Percentiles rank a stretch among this genome's conserved stretches.
phyloP scores from a whole-genome alignment of 2,329 filamentous ascomycete species.

The Aspergillus fructus region DNA sequence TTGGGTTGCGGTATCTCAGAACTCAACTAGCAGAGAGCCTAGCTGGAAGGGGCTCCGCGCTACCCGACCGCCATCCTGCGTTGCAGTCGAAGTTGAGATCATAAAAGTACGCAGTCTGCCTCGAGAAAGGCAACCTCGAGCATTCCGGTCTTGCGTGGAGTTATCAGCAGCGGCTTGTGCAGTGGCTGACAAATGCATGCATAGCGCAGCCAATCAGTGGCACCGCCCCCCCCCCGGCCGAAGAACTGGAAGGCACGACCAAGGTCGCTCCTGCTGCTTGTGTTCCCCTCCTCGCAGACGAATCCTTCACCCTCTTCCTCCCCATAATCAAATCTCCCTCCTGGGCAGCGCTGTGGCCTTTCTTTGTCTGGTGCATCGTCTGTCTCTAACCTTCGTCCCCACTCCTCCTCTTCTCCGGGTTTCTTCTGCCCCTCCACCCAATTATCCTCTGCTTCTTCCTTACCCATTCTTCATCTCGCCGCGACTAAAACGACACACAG shows the following conservation, averaged over 20 bases:
- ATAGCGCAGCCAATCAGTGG: slow-evolving; percentile 14
- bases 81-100: background rate
- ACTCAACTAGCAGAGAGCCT: slow-evolving; percentile 11
- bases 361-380: slow-evolving; percentile 15
- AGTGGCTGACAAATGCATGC: slow-evolving; percentile 9
- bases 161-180: background rate
- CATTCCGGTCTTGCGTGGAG: background rate
- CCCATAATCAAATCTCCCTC: slow-evolving; percentile 5
- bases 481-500: slow-evolving; percentile 12
- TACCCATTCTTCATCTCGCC: slow-evolving; percentile 5
- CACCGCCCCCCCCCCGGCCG: background rate
- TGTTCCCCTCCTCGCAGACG: background rate
- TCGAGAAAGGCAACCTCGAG: background rate
- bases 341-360: slow-evolving; percentile 3
- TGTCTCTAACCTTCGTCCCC: slow-evolving; percentile 10
- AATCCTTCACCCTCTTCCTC: slow-evolving; percentile 6
- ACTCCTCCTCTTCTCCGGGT: slow-evolving; percentile 6
- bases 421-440: slow-evolving; percentile 13
- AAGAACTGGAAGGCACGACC: too few relatives aligned
- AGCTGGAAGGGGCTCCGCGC: slow-evolving; percentile 13
- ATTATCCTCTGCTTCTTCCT: slow-evolving; percentile 13
- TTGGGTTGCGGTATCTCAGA: slow-evolving; percentile 1
- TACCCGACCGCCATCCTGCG: slow-evolving; percentile 15
- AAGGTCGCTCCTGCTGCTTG: background rate
- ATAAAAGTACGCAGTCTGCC: background rate